Conservation (phyloP, 768 basidiomycete species). For the Trametes sanguinea region DNA sequence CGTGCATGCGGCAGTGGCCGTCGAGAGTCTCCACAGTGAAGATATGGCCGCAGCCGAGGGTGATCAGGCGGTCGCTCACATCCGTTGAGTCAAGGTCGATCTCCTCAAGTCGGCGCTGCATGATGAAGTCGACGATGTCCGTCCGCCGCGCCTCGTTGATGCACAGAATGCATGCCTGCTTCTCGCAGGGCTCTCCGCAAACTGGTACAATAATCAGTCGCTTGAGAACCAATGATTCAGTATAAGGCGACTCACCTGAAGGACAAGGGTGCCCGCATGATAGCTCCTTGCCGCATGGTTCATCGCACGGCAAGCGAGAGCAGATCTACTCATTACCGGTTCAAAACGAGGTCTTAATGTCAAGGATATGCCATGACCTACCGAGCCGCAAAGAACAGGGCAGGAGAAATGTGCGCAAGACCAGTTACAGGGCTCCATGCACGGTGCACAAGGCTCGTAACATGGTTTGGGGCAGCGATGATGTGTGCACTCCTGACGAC, state of each 20-base stretch:
- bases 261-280: constrained; percentile 41
- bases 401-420: constrained; percentile 37
- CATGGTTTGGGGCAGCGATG: constrained; percentile 34
- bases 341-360: neutral
- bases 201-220: constrained; percentile 27
- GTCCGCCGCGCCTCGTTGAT: constrained; percentile 25
- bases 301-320: constrained; percentile 40
- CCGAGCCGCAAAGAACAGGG: constrained; percentile 40
- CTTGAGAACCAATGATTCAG: neutral
- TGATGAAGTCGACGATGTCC: constrained; percentile 41
- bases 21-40: constrained; percentile 45
- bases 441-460: constrained; percentile 36
- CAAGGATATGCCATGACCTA: constrained; percentile 18
- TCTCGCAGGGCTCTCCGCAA: constrained; percentile 40
- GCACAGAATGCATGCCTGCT: constrained; percentile 38
- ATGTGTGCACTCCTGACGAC: constrained; percentile 35
- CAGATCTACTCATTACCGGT: constrained; percentile 33
- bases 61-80: constrained; percentile 32
- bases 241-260: constrained; percentile 31
- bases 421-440: constrained; percentile 40
- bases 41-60: constrained; percentile 38
- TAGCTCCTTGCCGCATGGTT: constrained; percentile 33
- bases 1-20: constrained; percentile 34
- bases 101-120: constrained; percentile 33
- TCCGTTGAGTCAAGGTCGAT: constrained; percentile 32